Conservation (phyloP, 2,329 filamentous ascomycete genomes). For the Alternaria postmessia region DNA sequence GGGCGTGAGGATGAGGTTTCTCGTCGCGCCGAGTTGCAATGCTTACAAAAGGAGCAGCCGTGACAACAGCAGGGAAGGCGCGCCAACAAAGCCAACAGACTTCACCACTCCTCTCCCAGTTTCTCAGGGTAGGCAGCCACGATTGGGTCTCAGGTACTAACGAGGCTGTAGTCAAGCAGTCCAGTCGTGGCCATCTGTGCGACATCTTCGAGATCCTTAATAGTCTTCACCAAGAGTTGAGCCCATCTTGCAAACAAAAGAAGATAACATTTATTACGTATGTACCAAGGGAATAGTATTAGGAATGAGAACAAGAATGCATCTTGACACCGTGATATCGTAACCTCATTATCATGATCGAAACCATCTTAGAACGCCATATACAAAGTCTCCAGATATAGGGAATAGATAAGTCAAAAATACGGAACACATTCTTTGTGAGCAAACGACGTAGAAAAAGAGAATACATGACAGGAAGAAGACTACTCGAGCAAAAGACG, state of each 20-base stretch:
- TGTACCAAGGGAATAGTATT: slow-evolving; percentile 1
- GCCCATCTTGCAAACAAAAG: not conserved
- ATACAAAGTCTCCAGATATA: not conserved
- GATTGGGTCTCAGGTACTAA: not conserved
- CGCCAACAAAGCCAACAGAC: not conserved
- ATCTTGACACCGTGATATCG: slow-evolving; percentile 1
- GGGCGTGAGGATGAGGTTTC: not conserved
- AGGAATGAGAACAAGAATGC: not conserved
- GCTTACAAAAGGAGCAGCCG: slow-evolving; percentile 3
- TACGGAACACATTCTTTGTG: not conserved
- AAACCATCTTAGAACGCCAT: slow-evolving; percentile 1
- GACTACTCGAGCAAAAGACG: slow-evolving; percentile 8
- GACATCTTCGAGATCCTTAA: not conserved
- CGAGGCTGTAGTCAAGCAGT: not conserved
- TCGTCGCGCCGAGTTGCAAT: not conserved
- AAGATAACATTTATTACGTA: not conserved
- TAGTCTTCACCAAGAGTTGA: not conserved
- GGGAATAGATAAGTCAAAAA: not conserved
- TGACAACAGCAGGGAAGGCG: slow-evolving; percentile 4
- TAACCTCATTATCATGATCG: slow-evolving; percentile 4
- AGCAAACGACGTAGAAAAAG: not conserved
- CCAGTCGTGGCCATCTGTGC: not conserved
- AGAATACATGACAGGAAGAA: not conserved
- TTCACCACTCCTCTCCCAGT: not conserved
- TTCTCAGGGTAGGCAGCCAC: not conserved